phyloP scores from a whole-genome alignment of 2,329 filamentous ascomycete species.

The Pseudocercospora fuligena region DNA sequence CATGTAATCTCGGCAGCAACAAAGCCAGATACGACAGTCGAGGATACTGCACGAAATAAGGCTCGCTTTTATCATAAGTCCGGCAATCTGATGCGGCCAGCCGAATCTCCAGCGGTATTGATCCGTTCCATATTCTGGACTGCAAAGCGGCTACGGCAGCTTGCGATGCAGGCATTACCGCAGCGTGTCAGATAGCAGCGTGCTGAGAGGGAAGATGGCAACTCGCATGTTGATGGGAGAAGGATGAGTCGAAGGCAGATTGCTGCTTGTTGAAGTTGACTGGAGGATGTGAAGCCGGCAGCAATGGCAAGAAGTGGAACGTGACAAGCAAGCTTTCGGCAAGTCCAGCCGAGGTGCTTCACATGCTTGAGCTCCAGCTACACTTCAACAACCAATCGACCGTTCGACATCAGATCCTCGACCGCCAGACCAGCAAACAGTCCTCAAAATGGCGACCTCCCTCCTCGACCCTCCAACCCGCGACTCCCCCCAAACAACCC shows the following conservation, averaged over 20 bases:
- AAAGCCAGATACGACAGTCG: slow-evolving; percentile 72
- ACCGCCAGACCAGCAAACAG: background rate
- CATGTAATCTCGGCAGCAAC: slow-evolving; percentile 64
- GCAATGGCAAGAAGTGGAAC: background rate
- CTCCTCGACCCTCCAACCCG: slow-evolving; percentile 43
- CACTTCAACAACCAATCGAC: background rate
- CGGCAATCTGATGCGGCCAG: slow-evolving; percentile 64
- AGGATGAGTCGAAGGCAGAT: background rate
- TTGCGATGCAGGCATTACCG: slow-evolving; percentile 35
- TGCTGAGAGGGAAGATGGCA: background rate
- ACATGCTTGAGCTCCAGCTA: slow-evolving; percentile 20
- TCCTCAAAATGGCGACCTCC: slow-evolving; percentile 27
- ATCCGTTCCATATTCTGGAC: slow-evolving; percentile 62
- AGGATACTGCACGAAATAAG: slow-evolving; percentile 66
- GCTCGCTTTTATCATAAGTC: slow-evolving; percentile 63
- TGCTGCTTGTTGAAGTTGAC: slow-evolving; percentile 8
- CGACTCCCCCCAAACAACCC: slow-evolving; percentile 46
- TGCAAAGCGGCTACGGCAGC: slow-evolving; percentile 47
- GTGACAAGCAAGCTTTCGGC: background rate
- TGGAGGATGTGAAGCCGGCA: slow-evolving; percentile 8
- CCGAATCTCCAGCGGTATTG: slow-evolving; percentile 63
- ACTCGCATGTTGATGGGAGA: slow-evolving; percentile 16
- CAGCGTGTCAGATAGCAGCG: background rate
- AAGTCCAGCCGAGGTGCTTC: slow-evolving; percentile 13
- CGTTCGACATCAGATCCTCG: background rate